Base-by-base conservation (phyloP, 2,329 filamentous ascomycete species). In the Ploettnerulaceae sp. region DNA sequence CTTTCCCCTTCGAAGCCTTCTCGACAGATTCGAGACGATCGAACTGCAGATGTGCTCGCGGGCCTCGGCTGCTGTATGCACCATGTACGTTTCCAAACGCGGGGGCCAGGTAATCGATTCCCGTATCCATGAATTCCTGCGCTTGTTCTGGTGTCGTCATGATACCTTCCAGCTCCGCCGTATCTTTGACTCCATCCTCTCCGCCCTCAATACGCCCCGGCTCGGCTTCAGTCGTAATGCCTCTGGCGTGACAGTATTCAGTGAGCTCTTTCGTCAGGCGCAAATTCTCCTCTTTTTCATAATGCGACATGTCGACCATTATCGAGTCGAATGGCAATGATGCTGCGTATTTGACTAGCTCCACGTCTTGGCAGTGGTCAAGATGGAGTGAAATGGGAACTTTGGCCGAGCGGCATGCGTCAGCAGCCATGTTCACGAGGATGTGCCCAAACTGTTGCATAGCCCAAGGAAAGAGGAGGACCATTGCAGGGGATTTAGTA, bases 251-350 rank as follows among this genome's bases (percentile, higher is more conserved):
- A 34, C 55, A 53, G 47, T 52, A 53, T 18, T 53, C 46, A 5
- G 54, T 49, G 60, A 83, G 85, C 60, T 82, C 81, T 12, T 65
- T 67, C 7, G 81, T 79, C 45, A 86, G 65, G 53, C 84, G 77
- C 32, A 89, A 68, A 59, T 88, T 88, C 67, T 86, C 82, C 39
- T 74, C 81, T 57, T 79, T 81, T 54, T 84, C 81, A 58, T 84
- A 79, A 62, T 87, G 83, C 45, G 73, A 79, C 82, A 88, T 88
- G 64, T 88, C 84, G 0, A 88, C 77, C 83, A 88, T 87, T 61
- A 88, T 86, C 38, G 71, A 76, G 62, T 87, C 84, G 53, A 87
- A 86, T 0, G 72, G 72, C 17, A 79, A 66, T 2, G 75, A 69
- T 0, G 77, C 79, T 0, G 79, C 80, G 1, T 66, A 67, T 11